Evolutionary conservation across 139 green algal genomes (phyloP), one percentile per base, ranked within the genome.

Genomic region (Choricystis sp.): DNA sequence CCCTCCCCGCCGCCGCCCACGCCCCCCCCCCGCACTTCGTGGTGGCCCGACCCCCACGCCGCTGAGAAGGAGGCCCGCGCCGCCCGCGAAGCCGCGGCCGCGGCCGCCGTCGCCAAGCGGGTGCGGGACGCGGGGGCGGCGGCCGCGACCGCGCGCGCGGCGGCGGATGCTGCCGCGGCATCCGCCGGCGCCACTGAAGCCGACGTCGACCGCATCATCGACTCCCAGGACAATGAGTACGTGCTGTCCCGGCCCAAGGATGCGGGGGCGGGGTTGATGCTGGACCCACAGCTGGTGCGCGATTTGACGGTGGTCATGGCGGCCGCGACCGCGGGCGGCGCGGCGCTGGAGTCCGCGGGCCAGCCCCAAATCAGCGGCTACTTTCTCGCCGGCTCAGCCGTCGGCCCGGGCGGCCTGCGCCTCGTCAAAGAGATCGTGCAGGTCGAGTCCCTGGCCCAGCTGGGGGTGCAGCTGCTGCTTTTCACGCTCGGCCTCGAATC

Each of bases 331-430:
- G 74, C 81, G n/a, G 79, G 81, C 2, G 92, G 88, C 9, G 66
- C 80, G 60, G 20, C 82, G 2, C 87, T 90, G 68, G 83, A 89
- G 68, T 62, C 79, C 1, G 28, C 96, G 28, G 70, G 81, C 40
- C 91, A 97, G 81, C 92, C 92, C 0, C 74, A 85, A 26, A 95
- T 95, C 73, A 95, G 93, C 64, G 92, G 92, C 16, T 98, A 97
- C 74, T 81, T 98, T n/a, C 69, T 95, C 3, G 92, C 92, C 21
- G 92, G 92, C 0, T 84, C 83, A 9, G 49, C 93, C 2, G 78
- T 96, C 28, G 92, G 92, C 2, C 90, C 92, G 0, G 92, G 91
- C 0, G 92, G 90, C 0, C 67, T 98, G n/a, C 69, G 67, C 9
- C 66, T 94, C 1, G 76, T 91, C 57, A 85, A 89, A 56, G 79